A percentile compares a stretch with the other conserved stretches of the same genome.
Conservation (phyloP, 1,284 basidiomycete species). For the Ustilago esculenta region DNA sequence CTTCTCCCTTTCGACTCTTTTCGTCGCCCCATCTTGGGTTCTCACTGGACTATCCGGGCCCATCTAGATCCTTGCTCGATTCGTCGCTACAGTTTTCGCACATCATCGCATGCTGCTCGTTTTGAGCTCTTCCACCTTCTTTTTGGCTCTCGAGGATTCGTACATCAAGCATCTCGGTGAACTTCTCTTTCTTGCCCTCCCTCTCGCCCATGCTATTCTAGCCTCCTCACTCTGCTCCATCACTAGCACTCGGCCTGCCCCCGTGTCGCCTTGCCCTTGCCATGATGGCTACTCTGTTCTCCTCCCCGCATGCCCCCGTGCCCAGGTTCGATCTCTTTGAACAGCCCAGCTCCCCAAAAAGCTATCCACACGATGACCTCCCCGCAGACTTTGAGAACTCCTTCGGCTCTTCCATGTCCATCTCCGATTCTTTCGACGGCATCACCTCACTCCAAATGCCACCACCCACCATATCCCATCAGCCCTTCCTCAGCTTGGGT, state of each 20-base stretch:
- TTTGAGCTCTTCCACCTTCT: no score
- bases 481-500: slow-evolving; percentile 20
- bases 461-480: slow-evolving; percentile 23
- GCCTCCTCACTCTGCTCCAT: neutral
- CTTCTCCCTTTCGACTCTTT: no score
- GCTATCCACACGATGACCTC: slow-evolving; percentile 45
- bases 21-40: no score
- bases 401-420: slow-evolving; percentile 66
- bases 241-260: neutral
- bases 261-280: neutral
- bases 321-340: slow-evolving; percentile 48
- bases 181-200: neutral
- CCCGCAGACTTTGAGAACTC: slow-evolving; percentile 62
- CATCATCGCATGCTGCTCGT: no score
- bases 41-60: no score
- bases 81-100: no score
- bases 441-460: no score
- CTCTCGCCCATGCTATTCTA: slow-evolving; percentile 12
- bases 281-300: slow-evolving; percentile 42
- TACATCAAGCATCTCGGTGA: neutral
- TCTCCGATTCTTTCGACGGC: slow-evolving; percentile 59
- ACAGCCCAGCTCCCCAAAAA: slow-evolving; percentile 49
- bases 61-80: no score
- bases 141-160: neutral
- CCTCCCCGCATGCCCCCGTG: slow-evolving; percentile 36